phyloP scores from a whole-genome alignment of 345 rosid species.

The Arabis alpina region DNA sequence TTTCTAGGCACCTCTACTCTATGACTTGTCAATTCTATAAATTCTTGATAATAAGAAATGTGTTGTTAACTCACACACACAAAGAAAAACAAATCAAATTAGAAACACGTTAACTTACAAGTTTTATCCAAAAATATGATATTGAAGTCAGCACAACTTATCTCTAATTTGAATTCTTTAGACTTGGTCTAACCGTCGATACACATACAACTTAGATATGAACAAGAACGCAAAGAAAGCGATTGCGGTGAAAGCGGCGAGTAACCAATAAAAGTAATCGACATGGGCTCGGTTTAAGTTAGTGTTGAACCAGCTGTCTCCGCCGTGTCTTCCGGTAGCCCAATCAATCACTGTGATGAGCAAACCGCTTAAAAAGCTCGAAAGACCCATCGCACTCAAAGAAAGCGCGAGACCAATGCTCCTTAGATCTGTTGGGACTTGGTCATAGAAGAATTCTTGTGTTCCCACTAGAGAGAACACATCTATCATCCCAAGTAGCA shows the following conservation, averaged over 20 bases:
- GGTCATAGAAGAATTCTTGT: slow-evolving; percentile 44
- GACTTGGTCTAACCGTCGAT: slow-evolving; percentile 26
- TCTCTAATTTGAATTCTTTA: background rate
- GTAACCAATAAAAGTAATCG: slow-evolving; percentile 41
- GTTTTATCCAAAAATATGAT: slow-evolving; percentile 11
- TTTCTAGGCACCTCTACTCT: too few species aligned
- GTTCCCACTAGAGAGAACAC: slow-evolving; percentile 36
- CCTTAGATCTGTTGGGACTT: slow-evolving; percentile 37
- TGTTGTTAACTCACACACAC: background rate
- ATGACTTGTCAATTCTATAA: background rate
- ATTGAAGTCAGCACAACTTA: background rate
- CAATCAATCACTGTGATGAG: slow-evolving; percentile 31
- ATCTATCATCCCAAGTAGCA: slow-evolving; percentile 38
- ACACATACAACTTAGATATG: slow-evolving; percentile 33
- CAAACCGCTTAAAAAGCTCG: slow-evolving; percentile 37
- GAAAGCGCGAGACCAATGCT: slow-evolving; percentile 40
- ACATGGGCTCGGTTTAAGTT: slow-evolving; percentile 39
- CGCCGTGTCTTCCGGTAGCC: slow-evolving; percentile 25
- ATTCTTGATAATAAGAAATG: background rate
- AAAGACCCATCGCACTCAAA: slow-evolving; percentile 37
- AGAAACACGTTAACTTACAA: background rate
- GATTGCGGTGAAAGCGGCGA: slow-evolving; percentile 30
- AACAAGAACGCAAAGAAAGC: slow-evolving; percentile 33
- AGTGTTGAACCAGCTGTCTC: slow-evolving; percentile 32
- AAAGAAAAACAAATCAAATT: background rate